phyloP scores from a whole-genome alignment of 352 stramenopile genomes.

The Globisporangium cylindrosporum region DNA sequence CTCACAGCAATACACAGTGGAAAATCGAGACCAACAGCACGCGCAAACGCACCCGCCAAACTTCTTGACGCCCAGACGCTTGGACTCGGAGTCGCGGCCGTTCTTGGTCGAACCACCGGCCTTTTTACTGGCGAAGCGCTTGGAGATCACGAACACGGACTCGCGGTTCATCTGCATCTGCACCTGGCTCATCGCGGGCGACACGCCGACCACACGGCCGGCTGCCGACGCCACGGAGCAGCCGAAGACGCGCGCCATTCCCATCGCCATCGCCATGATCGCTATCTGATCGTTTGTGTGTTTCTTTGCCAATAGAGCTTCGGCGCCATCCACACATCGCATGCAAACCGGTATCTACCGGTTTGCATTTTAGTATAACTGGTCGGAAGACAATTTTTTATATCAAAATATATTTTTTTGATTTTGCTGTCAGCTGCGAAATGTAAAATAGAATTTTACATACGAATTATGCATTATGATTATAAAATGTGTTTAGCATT shows the following conservation, averaged over 20 bases:
- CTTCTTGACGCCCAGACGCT: constrained; percentile 97
- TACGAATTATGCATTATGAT: no score
- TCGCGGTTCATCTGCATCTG: constrained; percentile 26
- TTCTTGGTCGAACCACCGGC: constrained; percentile 97
- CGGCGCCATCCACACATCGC: background rate
- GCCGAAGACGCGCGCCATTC: constrained; percentile 62
- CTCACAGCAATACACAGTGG: background rate
- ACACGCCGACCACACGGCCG: constrained; percentile 26
- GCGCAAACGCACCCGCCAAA: constrained; percentile 79
- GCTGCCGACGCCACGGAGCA: constrained; percentile 12
- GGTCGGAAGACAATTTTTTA: no score
- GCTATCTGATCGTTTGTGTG: constrained; percentile 24
- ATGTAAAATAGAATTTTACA: no score
- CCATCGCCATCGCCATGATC: constrained; percentile 74
- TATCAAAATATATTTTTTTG: background rate
- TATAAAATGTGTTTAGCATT: no score
- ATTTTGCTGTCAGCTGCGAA: no score
- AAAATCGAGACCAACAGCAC: background rate
- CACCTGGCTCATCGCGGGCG: constrained; percentile 11
- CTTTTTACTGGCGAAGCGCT: constrained; percentile 94
- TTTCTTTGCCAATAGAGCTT: background rate
- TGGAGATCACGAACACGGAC: constrained; percentile 45
- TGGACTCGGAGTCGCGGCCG: constrained; percentile 95
- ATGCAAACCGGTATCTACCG: background rate
- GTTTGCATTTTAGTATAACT: background rate